Evolutionary conservation across 2,329 filamentous ascomycete species (phyloP).

Genomic region (Cytospora leucostoma): DNA sequence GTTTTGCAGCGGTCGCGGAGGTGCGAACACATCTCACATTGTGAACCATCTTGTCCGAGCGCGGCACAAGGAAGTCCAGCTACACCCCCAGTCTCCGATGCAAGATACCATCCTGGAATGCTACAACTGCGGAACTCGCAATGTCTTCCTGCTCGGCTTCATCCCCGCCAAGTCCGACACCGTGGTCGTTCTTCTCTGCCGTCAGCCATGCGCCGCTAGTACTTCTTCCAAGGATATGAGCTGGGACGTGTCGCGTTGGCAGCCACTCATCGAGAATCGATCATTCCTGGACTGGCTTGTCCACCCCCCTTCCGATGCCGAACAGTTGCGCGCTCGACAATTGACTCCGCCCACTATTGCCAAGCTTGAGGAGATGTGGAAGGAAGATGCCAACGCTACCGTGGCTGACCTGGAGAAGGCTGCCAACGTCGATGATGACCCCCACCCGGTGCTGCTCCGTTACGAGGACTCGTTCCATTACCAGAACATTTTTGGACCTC

Average conservation of each 20-base stretch:
- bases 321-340: slow-evolving; percentile 93
- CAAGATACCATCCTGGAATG: slow-evolving; percentile 97
- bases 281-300: slow-evolving; percentile 96
- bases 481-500: slow-evolving; percentile 95
- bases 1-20: slow-evolving; percentile 98
- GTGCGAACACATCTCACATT: slow-evolving; percentile 95
- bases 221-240: slow-evolving; percentile 99
- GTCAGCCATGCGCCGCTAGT: slow-evolving; percentile 92
- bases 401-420: slow-evolving; percentile 90
- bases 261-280: slow-evolving; percentile 94
- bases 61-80: slow-evolving; percentile 96
- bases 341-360: slow-evolving; percentile 92
- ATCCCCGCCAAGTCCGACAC: slow-evolving; percentile 99
- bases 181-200: slow-evolving; percentile 93
- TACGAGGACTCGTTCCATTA: slow-evolving; percentile 99
- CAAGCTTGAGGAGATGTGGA: slow-evolving; percentile 97
- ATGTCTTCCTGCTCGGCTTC: slow-evolving; percentile 95
- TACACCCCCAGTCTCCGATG: slow-evolving; percentile 88
- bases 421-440: slow-evolving; percentile 90
- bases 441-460: slow-evolving; percentile 84
- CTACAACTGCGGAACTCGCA: slow-evolving; percentile 99
- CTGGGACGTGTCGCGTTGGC: slow-evolving; percentile 98
- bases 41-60: slow-evolving; percentile 97
- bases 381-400: slow-evolving; percentile 86
- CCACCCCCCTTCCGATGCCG: slow-evolving; percentile 82